Conservation (phyloP, 2,329 filamentous ascomycete species). For the Cladophialophora psammophila region DNA sequence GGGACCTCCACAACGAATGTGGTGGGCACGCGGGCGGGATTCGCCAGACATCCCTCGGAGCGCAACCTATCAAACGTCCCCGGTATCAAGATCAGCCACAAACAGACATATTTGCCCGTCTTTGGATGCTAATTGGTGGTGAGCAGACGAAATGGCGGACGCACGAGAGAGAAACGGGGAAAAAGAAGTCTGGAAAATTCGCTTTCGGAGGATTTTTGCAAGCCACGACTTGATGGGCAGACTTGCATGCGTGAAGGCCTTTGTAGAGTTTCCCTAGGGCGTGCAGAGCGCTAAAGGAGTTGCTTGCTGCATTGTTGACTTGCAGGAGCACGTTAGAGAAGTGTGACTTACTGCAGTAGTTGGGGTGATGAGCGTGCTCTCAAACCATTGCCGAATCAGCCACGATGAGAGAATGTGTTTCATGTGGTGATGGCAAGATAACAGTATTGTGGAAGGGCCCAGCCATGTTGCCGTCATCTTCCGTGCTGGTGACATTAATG, state of each 20-base stretch:
- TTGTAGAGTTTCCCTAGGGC: conserved; percentile 1
- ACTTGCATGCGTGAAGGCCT: not conserved
- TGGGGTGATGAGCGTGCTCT: conserved; percentile 12
- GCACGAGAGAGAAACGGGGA: conserved; percentile 16
- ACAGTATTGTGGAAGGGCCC: not conserved
- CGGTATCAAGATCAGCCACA: conserved; percentile 29
- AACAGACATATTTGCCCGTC: conserved; percentile 9
- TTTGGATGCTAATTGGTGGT: conserved; percentile 23
- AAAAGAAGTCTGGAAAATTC: conserved; percentile 23
- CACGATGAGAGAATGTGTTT: conserved; percentile 9
- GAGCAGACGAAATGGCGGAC: conserved; percentile 12
- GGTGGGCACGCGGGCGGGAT: conserved; percentile 8
- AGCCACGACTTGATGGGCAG: conserved; percentile 10
- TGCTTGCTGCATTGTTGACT: conserved; percentile 18
- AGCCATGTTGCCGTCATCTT: not conserved
- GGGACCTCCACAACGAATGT: not conserved
- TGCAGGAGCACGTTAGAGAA: conserved; percentile 15
- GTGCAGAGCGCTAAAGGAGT: conserved; percentile 17
- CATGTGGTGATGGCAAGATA: conserved; percentile 12
- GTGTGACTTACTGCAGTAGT: conserved; percentile 18
- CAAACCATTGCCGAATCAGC: conserved; percentile 6
- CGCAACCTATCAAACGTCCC: conserved; percentile 23
- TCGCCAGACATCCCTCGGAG: conserved; percentile 12
- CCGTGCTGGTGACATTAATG: conserved; percentile 3
- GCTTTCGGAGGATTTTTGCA: conserved; percentile 19